Percentiles rank a stretch among this genome's conserved stretches.
These are phyloP conservation scores for Trichoderma harzianum DNA, from an alignment of 2,329 filamentous ascomycete genomes.

Conservation along the genomic window DNA sequence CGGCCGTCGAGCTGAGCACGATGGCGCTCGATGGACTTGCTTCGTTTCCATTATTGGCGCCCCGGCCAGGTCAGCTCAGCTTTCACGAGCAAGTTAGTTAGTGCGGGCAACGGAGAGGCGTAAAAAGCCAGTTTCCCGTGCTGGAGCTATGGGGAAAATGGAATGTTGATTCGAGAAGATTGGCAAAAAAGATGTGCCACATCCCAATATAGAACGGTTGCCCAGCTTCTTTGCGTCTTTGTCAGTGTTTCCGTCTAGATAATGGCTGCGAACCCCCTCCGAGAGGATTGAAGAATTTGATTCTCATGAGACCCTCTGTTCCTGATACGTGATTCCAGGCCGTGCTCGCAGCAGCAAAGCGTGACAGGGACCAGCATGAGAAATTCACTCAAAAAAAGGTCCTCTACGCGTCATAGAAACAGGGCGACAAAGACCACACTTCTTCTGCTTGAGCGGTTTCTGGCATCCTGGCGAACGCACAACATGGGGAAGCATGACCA, in stretches of 20 bases:
- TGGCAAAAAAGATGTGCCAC: not conserved
- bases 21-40: not conserved
- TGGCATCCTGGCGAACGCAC: not conserved
- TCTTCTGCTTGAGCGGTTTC: not conserved
- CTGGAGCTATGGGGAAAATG: not conserved
- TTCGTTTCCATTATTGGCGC: not conserved
- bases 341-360: not conserved
- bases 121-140: not conserved
- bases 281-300: not conserved
- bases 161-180: not conserved
- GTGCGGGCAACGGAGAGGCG: not conserved
- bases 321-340: not conserved
- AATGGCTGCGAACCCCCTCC: not conserved
- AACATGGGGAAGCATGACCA: not conserved
- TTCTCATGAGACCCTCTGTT: constrained; percentile 4
- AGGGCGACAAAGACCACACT: not conserved
- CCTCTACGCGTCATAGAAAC: constrained; percentile 2
- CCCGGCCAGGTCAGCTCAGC: not conserved
- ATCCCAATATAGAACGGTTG: constrained; percentile 4
- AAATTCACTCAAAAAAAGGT: constrained; percentile 9
- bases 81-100: not conserved
- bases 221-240: not conserved
- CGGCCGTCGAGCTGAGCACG: constrained; percentile 1
- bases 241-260: not conserved
- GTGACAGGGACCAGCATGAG: not conserved